Evolutionary conservation across 495 filamentous ascomycete genomes (phyloP), one percentile per base, ranked within the genome.

Genomic region (Neurospora sp.): DNA sequence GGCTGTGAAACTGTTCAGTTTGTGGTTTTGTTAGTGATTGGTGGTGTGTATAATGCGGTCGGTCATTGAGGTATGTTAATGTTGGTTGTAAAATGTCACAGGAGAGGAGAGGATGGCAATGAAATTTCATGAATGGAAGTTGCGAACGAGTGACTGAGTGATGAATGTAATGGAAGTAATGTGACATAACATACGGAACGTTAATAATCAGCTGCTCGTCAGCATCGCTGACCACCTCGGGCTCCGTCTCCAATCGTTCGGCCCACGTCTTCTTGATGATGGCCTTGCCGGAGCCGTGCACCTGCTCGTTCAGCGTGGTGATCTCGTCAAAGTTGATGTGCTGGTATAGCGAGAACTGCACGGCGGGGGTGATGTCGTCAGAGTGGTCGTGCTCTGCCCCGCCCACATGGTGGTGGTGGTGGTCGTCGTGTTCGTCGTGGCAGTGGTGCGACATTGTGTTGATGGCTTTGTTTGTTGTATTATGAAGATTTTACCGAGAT

Each of bases 201-300:
- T 91, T 89, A 83, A 98, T 92, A 41, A 99, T 78, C n/a, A 99
- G 74, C 83, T 99, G 94, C 84, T 97, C 96, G 78, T 98, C 96
- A 0, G 90, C 89, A 79, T 95, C 92, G 73, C 94, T 97, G 78
- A 85, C 87, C 14, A 99, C 86, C 81, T 94, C 90, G 0, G 92
- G 92, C 74, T 90, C 83, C 11, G 86, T 79, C 38, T 90, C 81
- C 72, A 98, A 75, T 71, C 96, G 84, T 79, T 97, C 90, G 5
- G 88, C 85, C 94, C 94, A 98, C 61, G 93, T 92, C 83, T 99
- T 99, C 81, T 92, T 87, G n/a, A 94, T 87, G 69, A 98, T 88
- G 1, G 87, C 89, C 71, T 85, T 86, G 41, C 94, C 96, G 3
- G 91, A 89, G 46, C 89, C 88, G 6, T 88, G 81, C 8, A 80